Evolutionary conservation across 768 basidiomycete genomes (phyloP), one percentile per base, ranked within the genome.

Genomic region (Tylopilus cervinicoccineus): DNA sequence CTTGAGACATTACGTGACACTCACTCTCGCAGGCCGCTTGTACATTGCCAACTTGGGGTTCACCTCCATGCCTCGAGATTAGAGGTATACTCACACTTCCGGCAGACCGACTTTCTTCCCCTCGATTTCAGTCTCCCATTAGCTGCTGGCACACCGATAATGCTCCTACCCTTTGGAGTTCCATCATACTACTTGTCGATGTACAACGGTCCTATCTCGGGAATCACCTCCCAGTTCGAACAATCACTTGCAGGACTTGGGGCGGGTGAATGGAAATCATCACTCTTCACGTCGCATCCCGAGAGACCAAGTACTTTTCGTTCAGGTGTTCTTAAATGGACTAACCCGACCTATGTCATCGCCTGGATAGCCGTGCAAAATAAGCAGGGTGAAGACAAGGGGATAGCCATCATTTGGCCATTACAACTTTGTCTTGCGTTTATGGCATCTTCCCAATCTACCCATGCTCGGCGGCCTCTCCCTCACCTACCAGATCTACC

Each of bases 311-410:
- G 43, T 43, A 48, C 50, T 43, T 57, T 53, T 48, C 59, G 45
- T 49, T 38, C 50, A 31, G 56, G 58, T 43, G 51, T 31, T 26
- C 59, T 38, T 47, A 55, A 56, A 45, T 45, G 47, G 38, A 43
- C 49, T 32, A 48, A 33, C 36, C 63, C 64, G 3, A 55, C 57
- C 14, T 88, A 80, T 61, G 65, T 88, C 38, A 80, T 90, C 44
- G 85, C 78, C 4, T 90, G 84, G 83, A 73, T 89, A 31, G 76
- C 75, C 27, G 83, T 90, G 17, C 79, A 88, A 64, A 87, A 87
- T 57, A 82, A 77, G 52, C 86, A 85, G 54, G 86, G 85, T 27
- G 88, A 90, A 62, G 86, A 88, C 54, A 89, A 88, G 56, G 88
- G 88, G 1, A 69, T 87, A 26, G 71, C 77, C n/a, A 70, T 86